Percentiles rank a stretch among this genome's conserved stretches.
These are phyloP conservation scores for Clarireedia sp. DNA, from an alignment of 2,329 filamentous ascomycete species.

Conservation along the genomic window DNA sequence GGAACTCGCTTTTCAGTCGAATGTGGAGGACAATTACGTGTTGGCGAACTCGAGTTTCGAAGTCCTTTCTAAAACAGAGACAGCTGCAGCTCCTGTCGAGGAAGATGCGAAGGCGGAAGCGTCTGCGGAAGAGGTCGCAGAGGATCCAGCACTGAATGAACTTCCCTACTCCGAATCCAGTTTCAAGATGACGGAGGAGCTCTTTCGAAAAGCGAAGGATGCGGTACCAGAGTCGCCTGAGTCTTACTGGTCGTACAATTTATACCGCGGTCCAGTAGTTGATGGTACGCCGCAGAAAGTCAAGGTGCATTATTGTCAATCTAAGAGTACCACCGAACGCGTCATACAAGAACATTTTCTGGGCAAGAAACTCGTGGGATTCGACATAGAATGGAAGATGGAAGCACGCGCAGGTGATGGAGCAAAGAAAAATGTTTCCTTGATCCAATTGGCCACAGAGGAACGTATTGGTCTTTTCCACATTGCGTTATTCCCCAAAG, in stretches of 20 bases:
- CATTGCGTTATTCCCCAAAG: conserved; percentile 53
- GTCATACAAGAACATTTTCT: conserved; percentile 57
- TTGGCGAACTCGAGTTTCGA: conserved; percentile 9
- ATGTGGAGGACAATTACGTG: conserved; percentile 19
- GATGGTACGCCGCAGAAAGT: conserved; percentile 42
- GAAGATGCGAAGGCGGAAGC: background rate
- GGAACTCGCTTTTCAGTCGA: conserved; percentile 16
- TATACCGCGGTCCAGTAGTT: conserved; percentile 51
- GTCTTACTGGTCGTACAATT: conserved; percentile 60
- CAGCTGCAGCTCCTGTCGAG: background rate
- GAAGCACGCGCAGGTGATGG: conserved; percentile 39
- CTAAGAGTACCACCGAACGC: conserved; percentile 56
- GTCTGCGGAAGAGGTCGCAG: background rate
- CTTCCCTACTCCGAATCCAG: conserved; percentile 34
- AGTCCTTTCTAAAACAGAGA: background rate
- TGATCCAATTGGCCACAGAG: conserved; percentile 76
- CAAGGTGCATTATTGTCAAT: conserved; percentile 71
- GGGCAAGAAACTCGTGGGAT: conserved; percentile 65
- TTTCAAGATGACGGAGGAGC: conserved; percentile 40
- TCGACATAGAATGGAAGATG: conserved; percentile 79
- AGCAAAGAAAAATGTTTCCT: conserved; percentile 62
- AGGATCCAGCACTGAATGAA: conserved; percentile 21
- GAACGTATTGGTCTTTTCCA: conserved; percentile 77
- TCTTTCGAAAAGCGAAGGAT: conserved; percentile 41
- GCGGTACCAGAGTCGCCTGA: conserved; percentile 36